phyloP scores from a whole-genome alignment of 2,329 filamentous ascomycete genomes.

The Colletotrichum paranaense region DNA sequence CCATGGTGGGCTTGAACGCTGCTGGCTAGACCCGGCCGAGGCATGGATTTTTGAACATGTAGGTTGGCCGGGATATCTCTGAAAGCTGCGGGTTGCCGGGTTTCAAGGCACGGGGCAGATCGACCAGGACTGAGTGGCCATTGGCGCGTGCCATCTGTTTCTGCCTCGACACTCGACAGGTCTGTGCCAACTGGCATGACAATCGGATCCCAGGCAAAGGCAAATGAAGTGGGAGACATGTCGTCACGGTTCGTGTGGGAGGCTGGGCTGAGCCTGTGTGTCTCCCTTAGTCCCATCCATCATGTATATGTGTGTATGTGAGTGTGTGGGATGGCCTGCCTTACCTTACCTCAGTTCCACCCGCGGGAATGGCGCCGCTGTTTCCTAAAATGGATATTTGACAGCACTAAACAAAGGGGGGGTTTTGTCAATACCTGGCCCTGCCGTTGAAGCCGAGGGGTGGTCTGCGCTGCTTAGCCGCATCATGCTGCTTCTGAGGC shows the following conservation, averaged over 20 bases:
- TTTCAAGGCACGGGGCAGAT: constrained; percentile 34
- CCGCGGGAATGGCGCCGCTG: constrained; percentile 27
- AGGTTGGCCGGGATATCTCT: constrained; percentile 27
- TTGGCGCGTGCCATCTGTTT: constrained; percentile 34
- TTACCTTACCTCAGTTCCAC: constrained; percentile 14
- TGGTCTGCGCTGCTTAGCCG: constrained; percentile 4
- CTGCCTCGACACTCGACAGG: constrained; percentile 11
- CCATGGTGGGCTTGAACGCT: too few relatives aligned
- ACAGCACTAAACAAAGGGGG: constrained; percentile 27
- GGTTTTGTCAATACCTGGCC: neutral
- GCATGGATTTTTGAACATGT: constrained; percentile 18
- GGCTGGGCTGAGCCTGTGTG: constrained; percentile 28
- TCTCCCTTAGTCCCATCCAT: constrained; percentile 7
- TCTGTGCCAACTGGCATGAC: constrained; percentile 10
- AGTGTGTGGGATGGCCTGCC: constrained; percentile 18
- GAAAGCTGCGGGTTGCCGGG: constrained; percentile 12
- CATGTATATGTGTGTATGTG: neutral
- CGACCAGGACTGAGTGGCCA: constrained; percentile 14
- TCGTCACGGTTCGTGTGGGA: constrained; percentile 34
- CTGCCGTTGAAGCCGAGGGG: constrained; percentile 10
- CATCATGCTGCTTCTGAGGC: constrained; percentile 8
- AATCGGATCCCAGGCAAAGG: constrained; percentile 16
- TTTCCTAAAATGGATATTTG: constrained; percentile 28
- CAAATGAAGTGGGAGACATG: constrained; percentile 15
- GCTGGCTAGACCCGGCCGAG: constrained; percentile 16